A percentile compares a stretch with the other conserved stretches of the same genome.
These are phyloP conservation scores for Capsicum chinense DNA, from an alignment of 257 asterid genomes.

Conservation along the genomic window DNA sequence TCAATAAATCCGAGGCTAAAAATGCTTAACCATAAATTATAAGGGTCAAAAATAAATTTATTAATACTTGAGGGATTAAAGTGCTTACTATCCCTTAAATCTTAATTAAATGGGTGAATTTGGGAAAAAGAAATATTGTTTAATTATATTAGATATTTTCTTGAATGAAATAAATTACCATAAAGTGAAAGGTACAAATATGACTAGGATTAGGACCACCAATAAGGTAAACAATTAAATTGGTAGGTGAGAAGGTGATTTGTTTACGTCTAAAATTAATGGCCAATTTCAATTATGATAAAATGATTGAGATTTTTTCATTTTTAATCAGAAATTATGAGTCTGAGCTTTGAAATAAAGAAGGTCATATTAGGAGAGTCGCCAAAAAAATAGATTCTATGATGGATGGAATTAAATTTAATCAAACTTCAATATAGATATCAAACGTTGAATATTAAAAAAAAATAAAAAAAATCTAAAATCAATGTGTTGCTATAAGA, in stretches of 20 bases:
- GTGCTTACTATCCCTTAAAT: not conserved
- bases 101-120: no score
- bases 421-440: no score
- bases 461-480: no score
- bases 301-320: no score
- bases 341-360: no score
- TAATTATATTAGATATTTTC: not conserved
- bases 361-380: no score
- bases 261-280: not conserved
- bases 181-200: not conserved
- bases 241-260: constrained; percentile 10
- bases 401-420: no score
- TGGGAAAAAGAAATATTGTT: not conserved
- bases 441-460: no score
- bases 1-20: not conserved
- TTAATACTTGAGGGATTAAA: not conserved
- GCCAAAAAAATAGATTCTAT: no score
- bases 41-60: not conserved
- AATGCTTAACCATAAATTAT: not conserved
- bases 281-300: no score
- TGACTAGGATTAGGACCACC: not conserved
- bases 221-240: not conserved
- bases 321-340: no score
- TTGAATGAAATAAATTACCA: not conserved
- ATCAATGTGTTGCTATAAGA: not conserved